A percentile compares a stretch with the other conserved stretches of the same genome.
These are phyloP conservation scores for Globisporangium sylvaticum DNA, from an alignment of 352 stramenopile species.

Conservation along the genomic window DNA sequence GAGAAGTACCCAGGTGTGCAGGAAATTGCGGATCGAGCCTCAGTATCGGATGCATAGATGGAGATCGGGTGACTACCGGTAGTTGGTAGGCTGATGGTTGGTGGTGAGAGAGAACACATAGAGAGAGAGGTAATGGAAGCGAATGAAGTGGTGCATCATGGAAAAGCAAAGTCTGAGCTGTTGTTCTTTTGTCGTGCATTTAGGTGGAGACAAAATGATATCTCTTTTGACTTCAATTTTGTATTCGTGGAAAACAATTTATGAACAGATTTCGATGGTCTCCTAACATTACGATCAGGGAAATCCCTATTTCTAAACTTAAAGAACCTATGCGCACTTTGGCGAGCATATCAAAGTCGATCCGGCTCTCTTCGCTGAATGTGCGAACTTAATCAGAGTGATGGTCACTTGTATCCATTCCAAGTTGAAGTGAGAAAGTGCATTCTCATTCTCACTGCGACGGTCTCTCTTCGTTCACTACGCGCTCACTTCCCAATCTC, in stretches of 20 bases:
- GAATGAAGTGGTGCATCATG: too few relatives aligned
- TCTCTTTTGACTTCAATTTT: background rate
- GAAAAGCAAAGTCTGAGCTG: too few relatives aligned
- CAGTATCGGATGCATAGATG: background rate
- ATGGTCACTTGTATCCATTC: conserved; percentile 3
- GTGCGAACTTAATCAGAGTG: background rate
- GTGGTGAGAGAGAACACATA: background rate
- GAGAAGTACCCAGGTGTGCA: conserved; percentile 32
- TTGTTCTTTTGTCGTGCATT: background rate
- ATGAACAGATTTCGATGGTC: too few relatives aligned
- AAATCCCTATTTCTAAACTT: too few relatives aligned
- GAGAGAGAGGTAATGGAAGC: background rate
- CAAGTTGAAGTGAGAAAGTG: conserved; percentile 11
- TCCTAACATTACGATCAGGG: too few relatives aligned
- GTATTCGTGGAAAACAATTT: background rate
- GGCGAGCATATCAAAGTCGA: background rate
- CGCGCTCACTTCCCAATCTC: conserved; percentile 3
- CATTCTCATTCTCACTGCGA: background rate
- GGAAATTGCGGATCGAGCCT: conserved; percentile 19
- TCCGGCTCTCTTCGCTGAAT: background rate
- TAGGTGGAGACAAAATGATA: background rate
- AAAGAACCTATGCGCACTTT: background rate
- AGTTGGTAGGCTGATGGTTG: background rate
- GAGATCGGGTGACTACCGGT: background rate
- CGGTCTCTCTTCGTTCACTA: background rate